Evolutionary conservation across 1,284 basidiomycete species (phyloP), one percentile per base, ranked within the genome.

Genomic region (Xerocomus subilludens): DNA sequence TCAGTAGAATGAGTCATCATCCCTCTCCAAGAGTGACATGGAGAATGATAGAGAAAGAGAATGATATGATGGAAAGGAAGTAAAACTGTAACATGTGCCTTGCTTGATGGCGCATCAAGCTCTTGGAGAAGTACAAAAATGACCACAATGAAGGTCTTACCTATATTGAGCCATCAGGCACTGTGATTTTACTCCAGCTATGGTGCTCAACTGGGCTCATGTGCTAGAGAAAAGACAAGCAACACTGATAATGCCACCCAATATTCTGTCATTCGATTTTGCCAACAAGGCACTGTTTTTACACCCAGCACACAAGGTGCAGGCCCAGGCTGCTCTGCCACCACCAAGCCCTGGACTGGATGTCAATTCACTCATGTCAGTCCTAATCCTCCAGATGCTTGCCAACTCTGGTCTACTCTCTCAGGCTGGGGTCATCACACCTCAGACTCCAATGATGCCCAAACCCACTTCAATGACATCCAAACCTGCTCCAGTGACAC

Each of bases 201-300:
- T 74, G 62, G 33, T 74, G 23, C 64, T 67, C 11, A 53, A 73
- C 20, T 74, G 65, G 66, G 18, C 5, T 7, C 42, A 27, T 60
- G 73, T n/a, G n/a, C n/a, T n/a, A n/a, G 64, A 74, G 3, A 63
- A 68, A 62, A 70, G 70, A 6, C 62, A 69, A 49, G 67, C 67
- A 11, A 62, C 14, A 25, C 49, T 74, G 56, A 32, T 32, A 11
- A 69, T 42, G 21, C 70, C 35, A 7, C 63, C 63, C 5, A 74
- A 74, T 21, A 53, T 74, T 9, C 62, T 49, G 1, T 74, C 35
- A 6, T 74, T n/a, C n/a, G n/a, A n/a, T n/a, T n/a, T n/a, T n/a
- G n/a, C n/a, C n/a, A n/a, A n/a, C n/a, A n/a, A n/a, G 23, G 63
- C 27, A 20, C 21, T 6, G 1, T 30, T 51, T 23, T 58, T 74